phyloP scores from a whole-genome alignment of 169 alveolate species.

The Babesia ovata region DNA sequence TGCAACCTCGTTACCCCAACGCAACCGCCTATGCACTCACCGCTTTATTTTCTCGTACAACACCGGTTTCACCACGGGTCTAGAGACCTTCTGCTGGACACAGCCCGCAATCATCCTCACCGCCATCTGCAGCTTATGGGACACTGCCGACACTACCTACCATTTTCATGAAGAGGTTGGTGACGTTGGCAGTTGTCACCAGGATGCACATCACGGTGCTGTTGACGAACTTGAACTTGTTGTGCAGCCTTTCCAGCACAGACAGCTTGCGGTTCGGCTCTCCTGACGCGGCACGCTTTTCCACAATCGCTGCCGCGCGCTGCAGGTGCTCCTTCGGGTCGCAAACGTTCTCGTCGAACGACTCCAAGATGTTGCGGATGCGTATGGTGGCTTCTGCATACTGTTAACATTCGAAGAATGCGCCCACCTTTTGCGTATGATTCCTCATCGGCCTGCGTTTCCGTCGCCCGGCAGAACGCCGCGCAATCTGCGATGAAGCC shows the following conservation, averaged over 20 bases:
- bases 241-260: slow-evolving; percentile 24
- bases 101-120: slow-evolving; percentile 13
- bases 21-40: not conserved
- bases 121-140: slow-evolving; percentile 16
- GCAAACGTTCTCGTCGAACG: slow-evolving; percentile 17
- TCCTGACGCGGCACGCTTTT: slow-evolving; percentile 8
- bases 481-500: slow-evolving; percentile 26
- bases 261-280: slow-evolving; percentile 8
- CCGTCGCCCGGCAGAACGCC: slow-evolving; percentile 3
- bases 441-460: not conserved
- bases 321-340: slow-evolving; percentile 39
- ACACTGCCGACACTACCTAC: not conserved
- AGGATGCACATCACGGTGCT: slow-evolving; percentile 41
- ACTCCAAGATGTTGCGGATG: slow-evolving; percentile 32
- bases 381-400: slow-evolving; percentile 19
- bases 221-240: slow-evolving; percentile 39
- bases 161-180: slow-evolving; percentile 47
- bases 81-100: slow-evolving; percentile 3
- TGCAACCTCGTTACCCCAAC: not conserved
- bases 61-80: slow-evolving; percentile 28
- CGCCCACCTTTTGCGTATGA: not conserved
- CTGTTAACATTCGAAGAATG: not conserved
- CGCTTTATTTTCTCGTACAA: slow-evolving; percentile 27
- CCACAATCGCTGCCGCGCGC: slow-evolving; percentile 10
- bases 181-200: slow-evolving; percentile 40